Evolutionary conservation across 202 grass and related monocot genomes (phyloP).

Genomic region (Miscanthus sacchariflorus): DNA sequence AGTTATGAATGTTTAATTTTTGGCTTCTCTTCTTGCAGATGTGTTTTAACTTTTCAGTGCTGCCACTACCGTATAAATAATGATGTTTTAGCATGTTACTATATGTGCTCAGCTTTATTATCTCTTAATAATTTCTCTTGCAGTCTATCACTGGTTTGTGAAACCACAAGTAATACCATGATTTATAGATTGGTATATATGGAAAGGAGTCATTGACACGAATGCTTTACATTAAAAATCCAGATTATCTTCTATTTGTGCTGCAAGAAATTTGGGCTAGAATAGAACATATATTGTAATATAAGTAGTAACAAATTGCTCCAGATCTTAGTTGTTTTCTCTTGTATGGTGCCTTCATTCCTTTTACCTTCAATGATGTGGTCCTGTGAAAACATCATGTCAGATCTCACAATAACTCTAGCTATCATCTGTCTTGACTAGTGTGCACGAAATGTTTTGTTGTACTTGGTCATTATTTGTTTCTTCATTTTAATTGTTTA

Average conservation of each 20-base stretch:
- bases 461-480: conserved; percentile 22
- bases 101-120: conserved; percentile 12
- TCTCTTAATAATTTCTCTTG: background rate
- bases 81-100: conserved; percentile 38
- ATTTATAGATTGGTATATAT: conserved; percentile 30
- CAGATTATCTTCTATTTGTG: conserved; percentile 24
- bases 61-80: background rate
- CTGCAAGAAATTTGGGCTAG: background rate
- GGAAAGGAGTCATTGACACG: background rate
- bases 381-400: conserved; percentile 30
- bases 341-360: conserved; percentile 26
- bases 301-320: conserved; percentile 11
- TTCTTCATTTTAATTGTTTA: conserved; percentile 27
- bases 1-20: conserved; percentile 38
- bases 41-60: background rate
- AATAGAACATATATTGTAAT: conserved; percentile 34
- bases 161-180: conserved; percentile 23
- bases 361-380: conserved; percentile 24
- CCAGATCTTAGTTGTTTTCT: conserved; percentile 33
- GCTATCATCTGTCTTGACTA: conserved; percentile 32
- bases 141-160: conserved; percentile 8
- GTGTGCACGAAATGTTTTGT: conserved; percentile 20
- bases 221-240: conserved; percentile 31
- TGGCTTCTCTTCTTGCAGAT: conserved; percentile 15
- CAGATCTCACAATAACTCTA: conserved; percentile 16